Base-by-base conservation (phyloP, 768 basidiomycete species). In the Lyophyllum shimeji region DNA sequence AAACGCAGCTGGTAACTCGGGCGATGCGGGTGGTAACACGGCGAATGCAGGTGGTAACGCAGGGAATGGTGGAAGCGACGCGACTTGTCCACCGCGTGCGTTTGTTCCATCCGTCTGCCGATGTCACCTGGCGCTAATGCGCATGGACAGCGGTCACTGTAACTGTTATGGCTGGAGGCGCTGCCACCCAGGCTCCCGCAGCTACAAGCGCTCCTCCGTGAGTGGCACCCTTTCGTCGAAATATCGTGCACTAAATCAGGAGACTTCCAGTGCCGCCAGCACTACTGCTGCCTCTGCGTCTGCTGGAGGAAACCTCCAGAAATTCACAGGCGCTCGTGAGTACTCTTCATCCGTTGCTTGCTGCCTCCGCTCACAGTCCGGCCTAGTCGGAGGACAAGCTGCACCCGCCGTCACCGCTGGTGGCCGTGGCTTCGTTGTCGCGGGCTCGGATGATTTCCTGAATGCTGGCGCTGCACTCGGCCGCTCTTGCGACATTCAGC, bases 401-500 rank as follows among this genome's bases (percentile, higher is more conserved):
- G 73, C 82, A 12, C 82, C 81, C 23, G 62, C 75, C 9, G 80
- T 82, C 37, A 71, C 65, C 27, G 57, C 65, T 52, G 80, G 80
- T 37, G 81, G 77, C 24, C 67, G 69, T 55, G 81, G 79, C 37
- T 84, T 86, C 69, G 58, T 67, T 7, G 81, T 82, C 49, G 67
- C 70, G 12, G 71, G 71, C 50, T 76, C 74, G 44, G 75, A 77
- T 39, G 59, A 64, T 40, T 85, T 84, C 76, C 58, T 81, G 29
- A 80, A 82, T 63, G 37, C 70, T 13, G 67, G 67, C 29, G 78
- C 76, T 39, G 83, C 83, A 17, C 71, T 84, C 29, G 79, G 78
- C 20, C 79, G 83, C 27, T 81, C 81, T 1, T 86, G 84, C 68
- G 81, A 82, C 60, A 74, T 81, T 37, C 82, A 84, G 66, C 76